Evolutionary conservation across 768 basidiomycete species (phyloP), one percentile per base, ranked within the genome.

Genomic region (Rhizopogon vinicolor): DNA sequence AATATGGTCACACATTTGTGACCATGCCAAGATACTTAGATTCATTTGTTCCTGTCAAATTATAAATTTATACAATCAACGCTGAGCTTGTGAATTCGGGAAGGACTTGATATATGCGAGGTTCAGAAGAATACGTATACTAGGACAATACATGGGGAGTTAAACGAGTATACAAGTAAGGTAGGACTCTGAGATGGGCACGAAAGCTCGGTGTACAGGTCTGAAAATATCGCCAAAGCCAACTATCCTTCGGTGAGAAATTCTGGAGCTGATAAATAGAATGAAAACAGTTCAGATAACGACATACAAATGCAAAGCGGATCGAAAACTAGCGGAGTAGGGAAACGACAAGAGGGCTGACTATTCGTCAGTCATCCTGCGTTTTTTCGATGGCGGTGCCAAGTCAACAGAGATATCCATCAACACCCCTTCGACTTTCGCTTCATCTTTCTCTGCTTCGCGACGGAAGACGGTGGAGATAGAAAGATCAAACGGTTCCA

Each of bases 401-500:
- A 64, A 60, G 57, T 74, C 65, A 67, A 9, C 58, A 54, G 9
- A 52, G 22, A 7, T 61, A 37, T 57, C 61, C 31, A 45, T 49
- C 18, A 72, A 60, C 8, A 63, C 67, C 55, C 55, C 60, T 59
- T 73, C 66, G 40, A 74, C 71, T 59, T 74, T 67, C 25, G 68
- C 66, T 53, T 73, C 70, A 56, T 73, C 70, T 41, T 62, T 55
- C 33, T 64, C 43, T 14, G 57, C 49, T 48, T 25, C 53, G n/a
- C 55, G 33, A 48, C 19, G 58, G 1, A 33, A 44, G 31, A 74
- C 72, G 25, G 25, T 25, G 25, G 25, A 25, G 25, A 25, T 25
- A 37, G 78, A 73, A 46, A 81, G 69, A 31, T 70, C 70, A 59
- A 85, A 85, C 12, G 84, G 79, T 51, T 78, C 82, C 61, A 85